Base-by-base conservation (phyloP, 1,284 basidiomycete species). In the Neolentinus lepideus region DNA sequence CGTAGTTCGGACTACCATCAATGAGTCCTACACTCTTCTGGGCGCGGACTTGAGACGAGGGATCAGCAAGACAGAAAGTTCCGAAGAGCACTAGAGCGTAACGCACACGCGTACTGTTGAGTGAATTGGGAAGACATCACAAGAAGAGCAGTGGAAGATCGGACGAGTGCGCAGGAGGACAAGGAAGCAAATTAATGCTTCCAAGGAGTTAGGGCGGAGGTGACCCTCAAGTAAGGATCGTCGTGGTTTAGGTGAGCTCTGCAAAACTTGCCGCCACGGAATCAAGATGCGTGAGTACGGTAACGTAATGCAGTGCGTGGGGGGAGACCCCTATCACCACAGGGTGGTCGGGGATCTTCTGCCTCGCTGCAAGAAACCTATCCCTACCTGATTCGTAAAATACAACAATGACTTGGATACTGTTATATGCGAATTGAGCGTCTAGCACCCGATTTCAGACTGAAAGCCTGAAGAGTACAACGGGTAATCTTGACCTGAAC, bases 1-100 rank as follows among this genome's bases (percentile, higher is more conserved):
- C 69, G 70, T 94, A 98, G 61, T 83, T 78, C 53, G 95, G 93
- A 16, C 85, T 78, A 45, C 90, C 92, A 59, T 85, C 81, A 66
- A 93, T 84, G 65, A 98, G 82, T 60, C 92, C 92, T 58, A 95
- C 77, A 56, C 83, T 81, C 83, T 97, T 98, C 82, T 96, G 94
- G 52, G 95, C 90, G 69, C 95, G 92, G 77, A 86, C 92, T 94
- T 67, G 26, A 55, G 57, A 38, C 53, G 62, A 52, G 35, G 54
- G 38, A 38, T 48, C 57, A 52, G 43, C 54, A 54, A 54, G 19
- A 53, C 51, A 24, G 35, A 56, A 38, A 31, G 43, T 3, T 21
- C 45, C 36, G 54, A 36, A 25, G 33, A 53, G 53, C 19, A 33
- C 25, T 27, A 46, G 35, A 36, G 22, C 1, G 58, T 51, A 57